Base-by-base conservation (phyloP, 148 eudicot genomes). In the Hydrangea macrophylla region DNA sequence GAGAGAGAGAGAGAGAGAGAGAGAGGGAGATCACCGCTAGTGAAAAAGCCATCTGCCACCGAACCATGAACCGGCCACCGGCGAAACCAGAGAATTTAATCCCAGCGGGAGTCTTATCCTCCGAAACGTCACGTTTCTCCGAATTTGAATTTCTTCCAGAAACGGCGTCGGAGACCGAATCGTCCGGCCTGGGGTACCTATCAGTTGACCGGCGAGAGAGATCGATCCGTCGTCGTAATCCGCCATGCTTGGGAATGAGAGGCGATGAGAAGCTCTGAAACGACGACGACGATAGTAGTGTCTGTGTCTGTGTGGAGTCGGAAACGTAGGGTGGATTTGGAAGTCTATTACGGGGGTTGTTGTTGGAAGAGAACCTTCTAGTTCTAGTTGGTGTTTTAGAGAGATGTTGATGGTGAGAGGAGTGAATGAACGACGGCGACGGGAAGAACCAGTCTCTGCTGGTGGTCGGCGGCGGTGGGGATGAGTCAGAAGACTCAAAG, bases 401-500 rank as follows among this genome's bases (percentile, higher is more conserved):
- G 59, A n/a, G 27, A 33, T 58, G 61, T 0, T n/a, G n/a, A n/a
- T n/a, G n/a, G 60, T n/a, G 44, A 40, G 69, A 37, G 33, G 67
- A 30, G 59, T 62, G 78, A 25, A 65, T 31, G 71, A 65, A 68
- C 25, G 80, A 70, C 17, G 77, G 75, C 15, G 81, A 76, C 1
- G 78, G 81, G 73, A 73, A 76, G 58, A 76, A 48, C 84, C 84
- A 76, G 80, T 80, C 84, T 9, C 84, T 24, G 77, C 71, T 64
- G 35, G 60, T 48, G 53, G 53, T 15, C 3, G 53, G 53, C 13
- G 55, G 37, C 48, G 74, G 54, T 55, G 81, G 23, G 30, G 76
- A 60, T 11, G 66, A 13, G 30, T 53, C 62, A 13, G 77, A 60
- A 7, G 66, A 13, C 23, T 53, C 62, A 13, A 73, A 23, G 65